Evolutionary conservation across 1,284 basidiomycete species (phyloP).

Genomic region (Ceraceosorus bombacis): DNA sequence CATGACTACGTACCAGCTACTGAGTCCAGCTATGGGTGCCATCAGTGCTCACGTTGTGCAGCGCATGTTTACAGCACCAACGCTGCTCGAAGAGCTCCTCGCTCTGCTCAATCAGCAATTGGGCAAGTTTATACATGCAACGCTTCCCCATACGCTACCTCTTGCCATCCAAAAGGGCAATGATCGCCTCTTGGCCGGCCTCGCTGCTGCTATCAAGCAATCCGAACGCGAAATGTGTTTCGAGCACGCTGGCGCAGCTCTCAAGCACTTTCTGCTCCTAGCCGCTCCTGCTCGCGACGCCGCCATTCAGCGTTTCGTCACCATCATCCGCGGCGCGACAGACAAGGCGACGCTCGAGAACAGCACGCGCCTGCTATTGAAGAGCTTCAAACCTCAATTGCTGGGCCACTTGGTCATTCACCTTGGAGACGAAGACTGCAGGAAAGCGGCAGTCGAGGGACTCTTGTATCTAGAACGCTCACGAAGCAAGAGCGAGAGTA

Average conservation of each 20-base stretch:
- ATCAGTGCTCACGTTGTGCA: constrained; percentile 33
- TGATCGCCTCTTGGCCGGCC: constrained; percentile 24
- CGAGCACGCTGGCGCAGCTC: constrained; percentile 35
- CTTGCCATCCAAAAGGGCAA: constrained; percentile 29
- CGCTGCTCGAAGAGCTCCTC: constrained; percentile 33
- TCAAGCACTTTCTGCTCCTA: constrained; percentile 29
- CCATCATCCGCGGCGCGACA: constrained; percentile 2
- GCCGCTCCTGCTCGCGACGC: constrained; percentile 1
- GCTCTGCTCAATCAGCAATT: constrained; percentile 37
- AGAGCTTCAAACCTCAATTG: constrained; percentile 22
- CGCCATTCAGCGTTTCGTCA: constrained; percentile 7
- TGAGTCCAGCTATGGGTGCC: constrained; percentile 30
- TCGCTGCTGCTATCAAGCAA: constrained; percentile 32
- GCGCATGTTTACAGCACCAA: constrained; percentile 31
- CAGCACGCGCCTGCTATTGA: constrained; percentile 7
- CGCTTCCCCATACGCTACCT: constrained; percentile 39
- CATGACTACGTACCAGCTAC: constrained; percentile 42
- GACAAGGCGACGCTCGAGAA: constrained; percentile 3
- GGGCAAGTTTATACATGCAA: constrained; percentile 39
- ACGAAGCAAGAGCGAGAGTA: too few species aligned
- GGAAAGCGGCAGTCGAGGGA: too few species aligned
- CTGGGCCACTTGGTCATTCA: constrained; percentile 41
- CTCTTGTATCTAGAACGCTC: too few species aligned
- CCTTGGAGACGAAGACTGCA: constrained; percentile 25
- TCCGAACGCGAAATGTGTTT: constrained; percentile 35